These are phyloP conservation scores for Suillus variegatus DNA, from an alignment of 768 basidiomycete species.

Conservation along the genomic window DNA sequence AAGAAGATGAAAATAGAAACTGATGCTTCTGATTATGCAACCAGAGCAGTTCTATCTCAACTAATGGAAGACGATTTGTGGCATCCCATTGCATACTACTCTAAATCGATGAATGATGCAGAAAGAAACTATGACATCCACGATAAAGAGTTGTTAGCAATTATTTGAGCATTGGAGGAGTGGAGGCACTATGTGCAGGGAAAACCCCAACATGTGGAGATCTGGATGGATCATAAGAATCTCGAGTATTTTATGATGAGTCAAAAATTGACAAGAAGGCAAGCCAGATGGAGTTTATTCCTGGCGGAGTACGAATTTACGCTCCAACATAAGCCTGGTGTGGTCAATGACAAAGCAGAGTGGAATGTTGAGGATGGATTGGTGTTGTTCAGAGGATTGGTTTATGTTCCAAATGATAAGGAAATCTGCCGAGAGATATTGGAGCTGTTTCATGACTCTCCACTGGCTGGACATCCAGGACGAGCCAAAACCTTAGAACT, in stretches of 20 bases:
- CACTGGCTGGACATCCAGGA: too few relatives aligned
- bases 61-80: conserved; percentile 8
- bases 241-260: conserved; percentile 38
- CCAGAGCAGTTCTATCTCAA: background rate
- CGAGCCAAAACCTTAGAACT: too few relatives aligned
- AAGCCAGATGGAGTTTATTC: background rate
- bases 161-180: background rate
- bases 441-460: too few relatives aligned
- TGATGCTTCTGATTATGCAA: conserved; percentile 8
- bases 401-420: too few relatives aligned
- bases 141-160: conserved; percentile 23
- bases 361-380: too few relatives aligned
- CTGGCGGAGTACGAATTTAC: background rate
- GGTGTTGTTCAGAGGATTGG: too few relatives aligned
- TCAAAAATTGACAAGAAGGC: conserved; percentile 18
- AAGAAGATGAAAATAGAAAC: background rate
- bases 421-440: too few relatives aligned
- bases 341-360: background rate
- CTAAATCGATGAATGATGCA: conserved; percentile 24
- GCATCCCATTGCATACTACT: conserved; percentile 35
- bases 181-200: background rate
- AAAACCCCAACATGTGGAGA: background rate
- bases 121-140: conserved; percentile 45
- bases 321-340: background rate
- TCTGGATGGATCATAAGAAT: conserved; percentile 35